Conservation (phyloP, 768 basidiomycete genomes). For the Collybiopsis luxurians region DNA sequence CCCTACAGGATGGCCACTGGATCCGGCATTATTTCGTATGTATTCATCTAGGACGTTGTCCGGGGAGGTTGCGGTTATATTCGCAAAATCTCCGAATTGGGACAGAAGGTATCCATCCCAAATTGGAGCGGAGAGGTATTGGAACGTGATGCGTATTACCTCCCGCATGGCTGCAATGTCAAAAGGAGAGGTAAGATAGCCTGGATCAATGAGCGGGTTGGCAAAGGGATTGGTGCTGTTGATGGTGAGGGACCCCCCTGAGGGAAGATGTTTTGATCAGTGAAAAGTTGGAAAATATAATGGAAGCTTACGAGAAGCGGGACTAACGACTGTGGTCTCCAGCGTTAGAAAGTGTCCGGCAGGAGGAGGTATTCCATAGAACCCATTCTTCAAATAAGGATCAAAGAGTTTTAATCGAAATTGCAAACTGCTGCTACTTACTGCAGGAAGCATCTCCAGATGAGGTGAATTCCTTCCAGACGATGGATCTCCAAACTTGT, state of each 20-base stretch:
- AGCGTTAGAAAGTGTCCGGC: background rate
- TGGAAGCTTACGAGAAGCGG: slow-evolving; percentile 20
- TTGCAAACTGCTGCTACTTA: slow-evolving; percentile 2
- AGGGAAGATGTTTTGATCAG: background rate
- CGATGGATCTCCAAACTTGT: slow-evolving; percentile 19
- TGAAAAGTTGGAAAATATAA: no score
- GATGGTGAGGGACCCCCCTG: slow-evolving; percentile 25
- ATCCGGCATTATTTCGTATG: slow-evolving; percentile 6
- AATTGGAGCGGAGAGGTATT: slow-evolving; percentile 12
- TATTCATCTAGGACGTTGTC: slow-evolving; percentile 17
- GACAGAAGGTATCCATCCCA: slow-evolving; percentile 16
- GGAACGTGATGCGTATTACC: slow-evolving; percentile 13
- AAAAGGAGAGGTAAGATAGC: slow-evolving; percentile 26
- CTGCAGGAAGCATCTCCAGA: background rate
- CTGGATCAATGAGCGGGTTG: slow-evolving; percentile 41
- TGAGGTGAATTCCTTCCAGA: slow-evolving; percentile 18
- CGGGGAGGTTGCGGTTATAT: slow-evolving; percentile 6
- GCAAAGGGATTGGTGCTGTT: slow-evolving; percentile 38
- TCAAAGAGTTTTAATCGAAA: background rate
- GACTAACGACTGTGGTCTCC: slow-evolving; percentile 1
- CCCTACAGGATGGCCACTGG: slow-evolving; percentile 19
- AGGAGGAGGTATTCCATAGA: slow-evolving; percentile 3
- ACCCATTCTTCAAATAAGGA: slow-evolving; percentile 8
- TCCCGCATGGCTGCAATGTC: slow-evolving; percentile 16
- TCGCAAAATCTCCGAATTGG: background rate